A percentile compares a stretch with the other conserved stretches of the same genome.
phyloP scores from a whole-genome alignment of 257 asterid genomes.

The Fraxinus quadrangulata region DNA sequence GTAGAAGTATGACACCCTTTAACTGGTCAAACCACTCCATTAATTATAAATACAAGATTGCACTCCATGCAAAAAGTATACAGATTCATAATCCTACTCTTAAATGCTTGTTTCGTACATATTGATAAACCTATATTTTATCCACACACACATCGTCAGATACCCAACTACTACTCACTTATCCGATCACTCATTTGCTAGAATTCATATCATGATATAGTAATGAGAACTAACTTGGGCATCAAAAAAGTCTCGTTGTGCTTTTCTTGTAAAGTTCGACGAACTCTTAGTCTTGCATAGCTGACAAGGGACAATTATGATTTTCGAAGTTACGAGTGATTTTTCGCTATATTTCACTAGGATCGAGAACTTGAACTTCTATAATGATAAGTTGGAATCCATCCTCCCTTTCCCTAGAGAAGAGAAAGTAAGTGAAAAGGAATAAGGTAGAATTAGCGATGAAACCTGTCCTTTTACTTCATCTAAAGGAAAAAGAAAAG shows the following conservation, averaged over 20 bases:
- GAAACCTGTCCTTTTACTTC: neutral
- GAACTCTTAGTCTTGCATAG: neutral
- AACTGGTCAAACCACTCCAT: no score
- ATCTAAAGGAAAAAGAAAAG: neutral
- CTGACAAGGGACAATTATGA: neutral
- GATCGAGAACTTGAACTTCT: neutral
- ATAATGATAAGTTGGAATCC: constrained; percentile 7
- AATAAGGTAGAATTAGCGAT: neutral
- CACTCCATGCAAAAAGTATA: neutral
- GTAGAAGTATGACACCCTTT: no score
- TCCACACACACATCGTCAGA: no score
- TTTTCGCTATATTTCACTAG: neutral
- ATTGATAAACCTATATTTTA: no score
- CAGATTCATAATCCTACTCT: neutral
- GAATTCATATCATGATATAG: neutral
- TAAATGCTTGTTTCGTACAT: no score
- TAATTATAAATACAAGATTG: neutral
- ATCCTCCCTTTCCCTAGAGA: constrained; percentile 8
- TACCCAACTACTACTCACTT: no score
- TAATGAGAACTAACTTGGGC: neutral
- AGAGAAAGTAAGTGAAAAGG: neutral
- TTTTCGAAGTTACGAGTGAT: neutral
- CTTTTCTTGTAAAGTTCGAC: neutral
- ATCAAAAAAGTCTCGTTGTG: neutral
- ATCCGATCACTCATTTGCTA: no score